These are phyloP conservation scores for Salix arbutifolia DNA, from an alignment of 345 rosid species.

Conservation along the genomic window DNA sequence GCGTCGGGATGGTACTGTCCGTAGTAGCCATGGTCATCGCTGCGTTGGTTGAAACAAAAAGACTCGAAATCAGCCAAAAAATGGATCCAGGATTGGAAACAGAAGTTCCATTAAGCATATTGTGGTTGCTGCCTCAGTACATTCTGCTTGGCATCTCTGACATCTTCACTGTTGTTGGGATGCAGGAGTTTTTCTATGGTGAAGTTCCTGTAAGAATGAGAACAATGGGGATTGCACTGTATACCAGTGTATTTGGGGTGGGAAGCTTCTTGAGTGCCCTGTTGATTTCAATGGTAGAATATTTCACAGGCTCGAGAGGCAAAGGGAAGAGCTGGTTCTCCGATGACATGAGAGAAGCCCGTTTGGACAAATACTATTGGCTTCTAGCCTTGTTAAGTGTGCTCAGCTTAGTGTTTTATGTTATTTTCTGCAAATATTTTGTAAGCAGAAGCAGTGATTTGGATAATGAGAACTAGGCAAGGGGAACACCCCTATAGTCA, in stretches of 20 bases:
- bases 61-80: conserved; percentile 42
- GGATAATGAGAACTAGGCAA: conserved; percentile 27
- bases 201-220: conserved; percentile 85
- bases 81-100: conserved; percentile 17
- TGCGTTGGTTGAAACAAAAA: conserved; percentile 66
- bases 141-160: conserved; percentile 78
- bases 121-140: conserved; percentile 87
- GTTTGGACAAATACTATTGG: conserved; percentile 78
- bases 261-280: conserved; percentile 86
- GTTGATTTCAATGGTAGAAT: conserved; percentile 58
- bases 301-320: conserved; percentile 32
- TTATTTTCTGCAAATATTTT: conserved; percentile 50
- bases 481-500: too few species aligned
- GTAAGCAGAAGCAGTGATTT: conserved; percentile 30
- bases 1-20: conserved; percentile 79
- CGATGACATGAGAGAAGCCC: conserved; percentile 83
- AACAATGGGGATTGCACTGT: conserved; percentile 86
- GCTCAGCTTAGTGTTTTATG: conserved; percentile 53
- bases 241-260: conserved; percentile 88
- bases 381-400: conserved; percentile 56
- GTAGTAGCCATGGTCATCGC: conserved; percentile 79
- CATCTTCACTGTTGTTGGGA: conserved; percentile 88
- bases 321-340: conserved; percentile 62
- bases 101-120: conserved; percentile 54
- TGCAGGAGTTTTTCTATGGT: conserved; percentile 94